A percentile compares a stretch with the other conserved stretches of the same genome.
Conservation (phyloP, 2,329 filamentous ascomycete species). For the Fusarium sp. region DNA sequence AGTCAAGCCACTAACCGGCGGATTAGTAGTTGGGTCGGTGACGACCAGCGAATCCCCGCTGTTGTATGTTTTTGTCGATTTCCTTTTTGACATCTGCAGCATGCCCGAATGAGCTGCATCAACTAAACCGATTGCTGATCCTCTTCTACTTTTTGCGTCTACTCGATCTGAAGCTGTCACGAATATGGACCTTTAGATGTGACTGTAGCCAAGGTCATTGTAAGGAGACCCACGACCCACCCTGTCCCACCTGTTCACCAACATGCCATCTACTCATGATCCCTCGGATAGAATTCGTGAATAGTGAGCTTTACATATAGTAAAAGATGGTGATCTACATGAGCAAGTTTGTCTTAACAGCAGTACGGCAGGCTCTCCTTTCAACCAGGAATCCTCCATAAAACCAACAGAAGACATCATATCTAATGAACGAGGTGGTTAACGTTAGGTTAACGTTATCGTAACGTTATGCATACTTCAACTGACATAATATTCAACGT, state of each 20-base stretch:
- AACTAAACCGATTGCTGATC: fast-evolving
- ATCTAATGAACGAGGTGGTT: background rate
- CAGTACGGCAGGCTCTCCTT: background rate
- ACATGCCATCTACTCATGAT: background rate
- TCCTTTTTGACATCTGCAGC: background rate
- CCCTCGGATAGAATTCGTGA: fast-evolving
- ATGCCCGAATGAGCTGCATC: background rate
- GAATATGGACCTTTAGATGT: background rate
- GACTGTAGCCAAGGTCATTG: fast-evolving
- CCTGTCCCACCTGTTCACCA: background rate
- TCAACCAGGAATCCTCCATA: background rate
- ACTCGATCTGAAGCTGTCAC: fast-evolving
- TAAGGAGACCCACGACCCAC: background rate
- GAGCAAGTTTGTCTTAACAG: no score
- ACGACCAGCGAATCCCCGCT: conserved; percentile 2
- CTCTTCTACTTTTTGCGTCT: background rate
- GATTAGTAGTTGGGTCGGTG: conserved; percentile 7
- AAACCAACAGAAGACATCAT: no score
- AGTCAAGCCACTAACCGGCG: conserved; percentile 9
- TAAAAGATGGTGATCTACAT: fast-evolving
- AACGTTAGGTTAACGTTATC: background rate
- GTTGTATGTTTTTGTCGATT: background rate
- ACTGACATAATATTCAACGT: conserved; percentile 9
- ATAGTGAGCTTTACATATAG: background rate
- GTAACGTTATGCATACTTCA: conserved; percentile 2